These are phyloP conservation scores for Magnolia officinalis DNA, from an alignment of 164 flowering plant genomes.

Conservation along the genomic window DNA sequence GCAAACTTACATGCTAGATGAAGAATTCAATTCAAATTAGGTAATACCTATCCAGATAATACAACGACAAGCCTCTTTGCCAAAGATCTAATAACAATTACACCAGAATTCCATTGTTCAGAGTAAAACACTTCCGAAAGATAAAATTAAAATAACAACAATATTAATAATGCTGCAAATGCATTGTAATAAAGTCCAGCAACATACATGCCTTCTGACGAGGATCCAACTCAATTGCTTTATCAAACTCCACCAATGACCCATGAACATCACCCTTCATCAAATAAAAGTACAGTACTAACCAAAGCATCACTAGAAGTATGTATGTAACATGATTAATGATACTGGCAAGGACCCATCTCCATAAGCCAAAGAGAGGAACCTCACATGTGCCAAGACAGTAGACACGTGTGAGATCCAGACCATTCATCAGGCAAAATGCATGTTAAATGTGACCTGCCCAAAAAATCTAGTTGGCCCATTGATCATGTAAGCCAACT, in stretches of 20 bases:
- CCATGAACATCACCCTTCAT: slow-evolving; percentile 80
- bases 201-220: slow-evolving; percentile 88
- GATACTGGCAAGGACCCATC: too few species aligned
- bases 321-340: too few species aligned
- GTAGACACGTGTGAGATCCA: too few species aligned
- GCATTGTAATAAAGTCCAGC: not conserved
- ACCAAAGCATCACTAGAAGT: not conserved
- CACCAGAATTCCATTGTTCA: not conserved
- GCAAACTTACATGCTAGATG: not conserved
- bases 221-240: slow-evolving; percentile 82
- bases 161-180: not conserved
- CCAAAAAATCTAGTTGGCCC: too few species aligned
- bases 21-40: not conserved
- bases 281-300: not conserved
- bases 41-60: slow-evolving; percentile 83
- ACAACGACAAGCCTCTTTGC: slow-evolving; percentile 92
- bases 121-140: not conserved
- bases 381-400: too few species aligned
- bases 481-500: too few species aligned
- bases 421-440: too few species aligned
- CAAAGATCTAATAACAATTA: slow-evolving; percentile 63
- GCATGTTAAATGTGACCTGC: too few species aligned
- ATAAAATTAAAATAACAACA: not conserved
- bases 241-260: slow-evolving; percentile 73
- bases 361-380: too few species aligned